Conservation (phyloP, 2,329 filamentous ascomycete species). For the Neofusicoccum sp. region DNA sequence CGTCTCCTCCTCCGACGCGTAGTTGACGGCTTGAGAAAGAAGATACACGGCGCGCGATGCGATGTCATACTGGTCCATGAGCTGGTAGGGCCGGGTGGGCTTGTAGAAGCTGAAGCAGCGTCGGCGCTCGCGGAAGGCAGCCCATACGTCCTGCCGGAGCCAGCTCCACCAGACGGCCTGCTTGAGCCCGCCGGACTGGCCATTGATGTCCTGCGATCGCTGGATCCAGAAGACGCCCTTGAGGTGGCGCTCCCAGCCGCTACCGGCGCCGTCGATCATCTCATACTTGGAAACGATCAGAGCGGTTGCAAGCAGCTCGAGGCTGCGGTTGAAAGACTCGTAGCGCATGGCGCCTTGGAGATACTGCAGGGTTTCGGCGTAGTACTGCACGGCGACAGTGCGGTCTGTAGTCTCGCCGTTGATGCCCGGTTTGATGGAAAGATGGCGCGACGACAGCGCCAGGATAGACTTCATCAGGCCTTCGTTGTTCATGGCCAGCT, state of each 20-base stretch:
- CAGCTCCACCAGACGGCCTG: constrained; percentile 65
- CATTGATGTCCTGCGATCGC: constrained; percentile 60
- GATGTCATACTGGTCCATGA: constrained; percentile 54
- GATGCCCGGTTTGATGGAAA: constrained; percentile 40
- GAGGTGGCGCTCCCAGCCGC: constrained; percentile 61
- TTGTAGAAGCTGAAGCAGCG: constrained; percentile 59
- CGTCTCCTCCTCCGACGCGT: constrained; percentile 53
- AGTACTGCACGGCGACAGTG: constrained; percentile 50
- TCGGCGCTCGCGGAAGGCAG: constrained; percentile 59
- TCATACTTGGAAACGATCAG: constrained; percentile 63
- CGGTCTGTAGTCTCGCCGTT: constrained; percentile 27
- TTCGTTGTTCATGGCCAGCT: constrained; percentile 49
- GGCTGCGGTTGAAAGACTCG: constrained; percentile 56
- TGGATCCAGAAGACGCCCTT: constrained; percentile 67
- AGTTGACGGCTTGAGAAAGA: constrained; percentile 58
- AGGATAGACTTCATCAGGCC: constrained; percentile 59
- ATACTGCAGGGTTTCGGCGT: constrained; percentile 63
- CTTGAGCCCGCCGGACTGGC: constrained; percentile 56
- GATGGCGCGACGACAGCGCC: constrained; percentile 55
- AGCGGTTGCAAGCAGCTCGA: constrained; percentile 59
- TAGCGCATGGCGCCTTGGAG: constrained; percentile 60
- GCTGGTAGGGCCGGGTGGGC: constrained; percentile 49
- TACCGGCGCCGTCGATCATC: constrained; percentile 60
- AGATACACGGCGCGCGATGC: constrained; percentile 55
- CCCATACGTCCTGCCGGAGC: constrained; percentile 66